Conservation (phyloP, 2,329 filamentous ascomycete species). For the Cryoendolithus antarcticus region DNA sequence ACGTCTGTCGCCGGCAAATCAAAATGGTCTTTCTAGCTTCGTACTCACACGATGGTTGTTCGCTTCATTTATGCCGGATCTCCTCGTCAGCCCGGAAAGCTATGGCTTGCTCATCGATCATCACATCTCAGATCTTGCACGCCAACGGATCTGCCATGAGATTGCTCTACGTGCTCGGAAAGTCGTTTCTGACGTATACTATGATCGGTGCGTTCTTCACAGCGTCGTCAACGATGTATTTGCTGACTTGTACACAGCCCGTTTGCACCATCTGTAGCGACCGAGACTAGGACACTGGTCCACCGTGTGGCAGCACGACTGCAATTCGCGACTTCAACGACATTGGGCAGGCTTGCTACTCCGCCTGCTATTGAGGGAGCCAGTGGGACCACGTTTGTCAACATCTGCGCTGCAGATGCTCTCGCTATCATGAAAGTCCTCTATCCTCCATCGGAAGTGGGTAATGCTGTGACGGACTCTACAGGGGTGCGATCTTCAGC, state of each 20-base stretch:
- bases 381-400: conserved; percentile 41
- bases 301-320: too few species aligned
- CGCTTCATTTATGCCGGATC: conserved; percentile 69
- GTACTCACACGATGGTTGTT: conserved; percentile 89
- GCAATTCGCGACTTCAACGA: too few species aligned
- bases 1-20: conserved; percentile 52
- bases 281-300: too few species aligned
- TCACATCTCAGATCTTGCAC: conserved; percentile 80
- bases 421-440: conserved; percentile 66
- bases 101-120: conserved; percentile 66
- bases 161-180: conserved; percentile 71
- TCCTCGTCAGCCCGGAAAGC: conserved; percentile 75
- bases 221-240: not conserved
- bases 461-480: conserved; percentile 34
- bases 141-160: conserved; percentile 61
- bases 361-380: too few species aligned
- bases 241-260: conserved; percentile 12
- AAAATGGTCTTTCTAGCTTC: conserved; percentile 61
- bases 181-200: conserved; percentile 63
- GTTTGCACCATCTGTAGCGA: too few species aligned
- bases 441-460: conserved; percentile 52
- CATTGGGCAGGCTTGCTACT: too few species aligned
- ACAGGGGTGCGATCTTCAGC: conserved; percentile 34
- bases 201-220: conserved; percentile 45
- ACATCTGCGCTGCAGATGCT: conserved; percentile 50